Base-by-base conservation (phyloP, 129 eudicot species). In the Heracleum sosnowskyi region DNA sequence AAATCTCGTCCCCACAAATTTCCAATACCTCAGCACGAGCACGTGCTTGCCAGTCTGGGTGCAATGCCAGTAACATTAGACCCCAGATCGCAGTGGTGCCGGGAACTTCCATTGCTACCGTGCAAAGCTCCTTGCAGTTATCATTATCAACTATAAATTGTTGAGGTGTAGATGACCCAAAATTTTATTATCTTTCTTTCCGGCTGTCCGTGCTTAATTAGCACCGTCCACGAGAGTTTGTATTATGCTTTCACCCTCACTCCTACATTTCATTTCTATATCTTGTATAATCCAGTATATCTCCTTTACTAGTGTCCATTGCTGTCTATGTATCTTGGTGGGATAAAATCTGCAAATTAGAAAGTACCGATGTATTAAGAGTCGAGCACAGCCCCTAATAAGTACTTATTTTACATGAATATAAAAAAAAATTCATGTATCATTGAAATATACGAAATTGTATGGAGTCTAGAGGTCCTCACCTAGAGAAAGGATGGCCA, bases 91-190 rank as follows among this genome's bases (percentile, higher is more conserved):
- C 86, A 45, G 92, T 87, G 45, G 88, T 85, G 55, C 84, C 91
- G 26, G 80, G 80, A 45, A 37, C 40, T 37, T 37, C 40, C 40
- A 37, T 37, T 5, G 90, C 91, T 75, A 91, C 96, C 34, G 87
- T 84, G 63, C 82, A 90, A 29, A 90, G 72, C 74, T 69, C 87
- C 82, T 87, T 87, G 86, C 90, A 85, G 26, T 87, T 86, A 33
- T n/a, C n/a, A n/a, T n/a, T n/a, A n/a, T 87, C 91, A 2, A 87
- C 81, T 68, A 90, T 72, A 62, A 90, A 85, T 66, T 81, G 83
- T 68, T 76, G 62, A 4, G 69, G 44, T 69, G 79, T 78, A 33
- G 83, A 66, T 41, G 79, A 74, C 63, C 51, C 40, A 37, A 37
- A n/a, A n/a, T n/a, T n/a, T n/a, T n/a, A n/a, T n/a, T n/a, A n/a